These are phyloP conservation scores for Pseudozyma thailandica DNA, from an alignment of 1,284 basidiomycete genomes.

Conservation along the genomic window DNA sequence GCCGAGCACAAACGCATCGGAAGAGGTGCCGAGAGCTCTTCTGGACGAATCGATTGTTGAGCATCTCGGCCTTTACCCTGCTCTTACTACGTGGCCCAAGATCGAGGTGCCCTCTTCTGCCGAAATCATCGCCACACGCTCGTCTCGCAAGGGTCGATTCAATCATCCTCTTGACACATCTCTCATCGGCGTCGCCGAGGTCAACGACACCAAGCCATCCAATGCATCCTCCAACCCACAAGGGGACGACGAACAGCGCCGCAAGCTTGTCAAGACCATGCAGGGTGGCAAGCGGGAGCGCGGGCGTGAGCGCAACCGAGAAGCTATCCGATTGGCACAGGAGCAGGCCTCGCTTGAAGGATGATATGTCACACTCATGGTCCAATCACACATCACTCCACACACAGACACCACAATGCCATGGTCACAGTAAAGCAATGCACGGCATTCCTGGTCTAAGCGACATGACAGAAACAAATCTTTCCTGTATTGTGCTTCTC, in stretches of 20 bases:
- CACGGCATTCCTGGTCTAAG: too few relatives aligned
- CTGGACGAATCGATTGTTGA: constrained; percentile 39
- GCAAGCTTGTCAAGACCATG: constrained; percentile 56
- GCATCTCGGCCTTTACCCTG: constrained; percentile 50
- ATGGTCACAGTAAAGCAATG: too few relatives aligned
- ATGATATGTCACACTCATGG: background rate
- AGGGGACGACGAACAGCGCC: constrained; percentile 33
- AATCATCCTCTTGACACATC: constrained; percentile 47
- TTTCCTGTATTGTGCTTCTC: background rate
- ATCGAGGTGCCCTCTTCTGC: constrained; percentile 47
- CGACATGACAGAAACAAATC: too few relatives aligned
- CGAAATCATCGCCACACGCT: constrained; percentile 49
- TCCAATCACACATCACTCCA: too few relatives aligned
- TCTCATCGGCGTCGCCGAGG: constrained; percentile 34
- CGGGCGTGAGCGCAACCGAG: constrained; percentile 54
- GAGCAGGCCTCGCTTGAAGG: constrained; percentile 18
- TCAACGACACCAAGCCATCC: constrained; percentile 25
- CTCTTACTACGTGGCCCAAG: constrained; percentile 60
- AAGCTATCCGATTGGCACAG: constrained; percentile 41
- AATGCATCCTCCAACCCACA: constrained; percentile 24
- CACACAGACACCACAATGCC: too few relatives aligned
- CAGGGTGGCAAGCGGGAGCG: constrained; percentile 56
- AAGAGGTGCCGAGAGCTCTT: constrained; percentile 15
- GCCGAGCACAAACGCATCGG: constrained; percentile 8
- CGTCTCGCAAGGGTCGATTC: constrained; percentile 38